Base-by-base conservation (phyloP, 805 yeast species). In the Candida insectalens region DNA sequence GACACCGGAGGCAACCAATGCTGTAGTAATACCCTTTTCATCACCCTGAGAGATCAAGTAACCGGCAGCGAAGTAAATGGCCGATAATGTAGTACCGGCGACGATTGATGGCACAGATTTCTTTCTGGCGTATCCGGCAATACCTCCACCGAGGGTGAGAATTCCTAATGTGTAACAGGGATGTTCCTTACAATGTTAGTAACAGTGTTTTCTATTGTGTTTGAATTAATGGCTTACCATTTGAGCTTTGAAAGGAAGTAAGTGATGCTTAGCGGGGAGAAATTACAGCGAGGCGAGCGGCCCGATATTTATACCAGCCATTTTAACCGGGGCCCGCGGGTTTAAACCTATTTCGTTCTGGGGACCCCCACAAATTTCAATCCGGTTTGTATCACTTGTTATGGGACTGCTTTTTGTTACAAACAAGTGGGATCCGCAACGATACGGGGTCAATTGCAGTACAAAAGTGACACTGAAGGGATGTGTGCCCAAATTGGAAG, bases 1-100 rank as follows among this genome's bases (percentile, higher is more conserved):
- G 13, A 82, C 49, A 2, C 74, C 45, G 4, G 94, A 78, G 2
- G 88, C 71, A 9, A 76, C 80, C 36, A 87, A 59, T 0, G 95
- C 95, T 13, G 81, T 53, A 52, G 83, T 88, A 43, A 88, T 66
- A 29, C 96, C 96, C 58, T 72, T 73, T 50, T 83, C 87, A 40
- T 74, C 76, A 52, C 84, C 83, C 35, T 77, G 61, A 43, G 72
- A 69, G 40, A 85, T 61, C 43, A 88, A 65, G 57, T 84, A 83
- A 13, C 94, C 89, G 2, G 85, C 77, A 37, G 63, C 50, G n/a
- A 80, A 82, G 51, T 70, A 82, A 19, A 74, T 50, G 3, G 70
- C 62, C 10, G 81, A 66, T 41, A 82, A 62, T 2, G 75, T 57
- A 7, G 71, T 42, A 26, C 96, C 96, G 1, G 89, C 95, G 31